Evolutionary conservation across 2,329 filamentous ascomycete species (phyloP).

Genomic region (Sphaerulina populicola): DNA sequence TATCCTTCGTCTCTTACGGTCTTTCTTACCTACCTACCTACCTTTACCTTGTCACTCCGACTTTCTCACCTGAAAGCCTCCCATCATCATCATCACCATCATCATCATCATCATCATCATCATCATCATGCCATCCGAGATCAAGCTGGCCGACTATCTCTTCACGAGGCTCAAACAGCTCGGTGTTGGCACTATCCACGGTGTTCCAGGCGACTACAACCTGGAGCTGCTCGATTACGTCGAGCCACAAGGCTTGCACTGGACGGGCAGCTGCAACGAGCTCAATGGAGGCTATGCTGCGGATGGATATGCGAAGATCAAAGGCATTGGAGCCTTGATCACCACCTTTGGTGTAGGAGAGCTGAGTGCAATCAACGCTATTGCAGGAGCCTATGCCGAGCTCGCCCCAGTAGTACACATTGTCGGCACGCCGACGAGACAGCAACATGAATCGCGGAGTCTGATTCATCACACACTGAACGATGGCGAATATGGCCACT

Average conservation of each 20-base stretch:
- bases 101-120: no score
- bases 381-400: conserved; percentile 40
- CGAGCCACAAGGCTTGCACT: conserved; percentile 45
- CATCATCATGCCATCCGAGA: conserved; percentile 9
- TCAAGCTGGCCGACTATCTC: conserved; percentile 14
- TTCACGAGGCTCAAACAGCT: conserved; percentile 15
- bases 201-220: conserved; percentile 39
- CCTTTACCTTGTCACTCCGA: no score
- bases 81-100: no score
- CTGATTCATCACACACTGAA: conserved; percentile 7
- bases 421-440: conserved; percentile 25
- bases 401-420: conserved; percentile 41
- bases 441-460: conserved; percentile 2
- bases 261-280: conserved; percentile 39
- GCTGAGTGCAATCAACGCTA: conserved; percentile 38
- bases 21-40: no score
- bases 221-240: conserved; percentile 50
- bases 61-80: no score
- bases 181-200: conserved; percentile 10
- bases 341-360: conserved; percentile 56
- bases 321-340: conserved; percentile 38
- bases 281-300: conserved; percentile 14
- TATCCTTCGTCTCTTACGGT: no score
- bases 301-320: conserved; percentile 13
- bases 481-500: conserved; percentile 14